Percentiles rank a stretch among this genome's conserved stretches.
Evolutionary conservation across 2,329 filamentous ascomycete species (phyloP).

Genomic region (Anisogramma anomala): DNA sequence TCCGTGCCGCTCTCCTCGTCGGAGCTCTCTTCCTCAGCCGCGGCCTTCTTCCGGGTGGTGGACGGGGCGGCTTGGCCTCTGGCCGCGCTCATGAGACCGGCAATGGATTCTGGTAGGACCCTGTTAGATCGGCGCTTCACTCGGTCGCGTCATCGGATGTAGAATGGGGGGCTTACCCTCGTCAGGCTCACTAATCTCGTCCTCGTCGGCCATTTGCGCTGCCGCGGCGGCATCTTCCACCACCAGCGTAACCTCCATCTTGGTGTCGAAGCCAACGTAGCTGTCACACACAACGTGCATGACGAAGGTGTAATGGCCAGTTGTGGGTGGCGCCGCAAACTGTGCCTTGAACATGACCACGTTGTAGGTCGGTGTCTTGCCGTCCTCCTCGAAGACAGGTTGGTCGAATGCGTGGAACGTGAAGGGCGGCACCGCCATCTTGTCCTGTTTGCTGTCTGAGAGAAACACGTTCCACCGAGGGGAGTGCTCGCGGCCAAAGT

Average conservation of each 20-base stretch:
- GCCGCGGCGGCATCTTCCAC: constrained; percentile 86
- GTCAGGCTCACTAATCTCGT: constrained; percentile 95
- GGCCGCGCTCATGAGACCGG: constrained; percentile 79
- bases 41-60: constrained; percentile 39
- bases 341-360: constrained; percentile 96
- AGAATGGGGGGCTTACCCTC: constrained; percentile 57
- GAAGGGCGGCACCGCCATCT: constrained; percentile 92
- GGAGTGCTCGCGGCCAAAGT: constrained; percentile 78
- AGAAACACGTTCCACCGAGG: constrained; percentile 93
- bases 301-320: constrained; percentile 86
- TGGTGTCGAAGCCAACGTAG: constrained; percentile 88
- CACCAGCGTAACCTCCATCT: constrained; percentile 77
- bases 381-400: constrained; percentile 67
- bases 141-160: neutral
- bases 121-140: too few species aligned
- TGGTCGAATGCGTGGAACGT: constrained; percentile 90
- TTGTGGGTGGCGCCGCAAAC: constrained; percentile 86
- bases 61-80: constrained; percentile 54
- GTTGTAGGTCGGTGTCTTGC: constrained; percentile 74
- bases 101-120: constrained; percentile 77
- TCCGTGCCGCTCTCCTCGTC: constrained; percentile 80
- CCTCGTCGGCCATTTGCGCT: constrained; percentile 66
- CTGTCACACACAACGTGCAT: constrained; percentile 91
- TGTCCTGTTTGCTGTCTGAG: constrained; percentile 84
- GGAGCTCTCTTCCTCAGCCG: constrained; percentile 43